These are phyloP conservation scores for Saccharum hybrid DNA, from an alignment of 202 grass and related monocot genomes.

Conservation along the genomic window DNA sequence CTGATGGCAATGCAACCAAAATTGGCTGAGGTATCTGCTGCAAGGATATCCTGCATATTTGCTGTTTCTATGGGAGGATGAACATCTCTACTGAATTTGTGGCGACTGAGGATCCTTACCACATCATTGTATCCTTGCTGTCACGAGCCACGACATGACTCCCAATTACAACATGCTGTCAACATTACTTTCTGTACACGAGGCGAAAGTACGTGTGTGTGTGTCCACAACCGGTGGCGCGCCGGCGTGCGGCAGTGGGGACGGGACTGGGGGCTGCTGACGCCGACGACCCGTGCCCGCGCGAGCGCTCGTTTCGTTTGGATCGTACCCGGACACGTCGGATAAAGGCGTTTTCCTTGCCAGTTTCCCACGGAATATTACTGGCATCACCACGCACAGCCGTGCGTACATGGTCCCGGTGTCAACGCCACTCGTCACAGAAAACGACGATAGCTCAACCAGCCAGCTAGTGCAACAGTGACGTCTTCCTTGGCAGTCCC, in stretches of 20 bases:
- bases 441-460: not conserved
- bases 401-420: not conserved
- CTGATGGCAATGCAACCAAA: too few species aligned
- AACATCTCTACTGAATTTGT: too few species aligned
- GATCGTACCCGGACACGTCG: not conserved
- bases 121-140: too few species aligned
- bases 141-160: too few species aligned
- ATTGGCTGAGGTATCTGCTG: too few species aligned
- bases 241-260: not conserved
- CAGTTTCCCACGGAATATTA: constrained; percentile 6
- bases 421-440: not conserved
- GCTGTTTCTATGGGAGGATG: too few species aligned
- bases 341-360: not conserved
- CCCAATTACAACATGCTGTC: too few species aligned
- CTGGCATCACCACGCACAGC: not conserved
- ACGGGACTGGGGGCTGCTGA: not conserved
- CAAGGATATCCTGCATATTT: too few species aligned
- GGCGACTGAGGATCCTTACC: too few species aligned
- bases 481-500: not conserved
- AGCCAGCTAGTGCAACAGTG: not conserved
- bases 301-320: not conserved
- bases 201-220: too few species aligned
- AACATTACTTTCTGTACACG: too few species aligned
- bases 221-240: not conserved
- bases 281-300: not conserved